phyloP scores from a whole-genome alignment of 495 filamentous ascomycete genomes.

The Xylaria scruposa region DNA sequence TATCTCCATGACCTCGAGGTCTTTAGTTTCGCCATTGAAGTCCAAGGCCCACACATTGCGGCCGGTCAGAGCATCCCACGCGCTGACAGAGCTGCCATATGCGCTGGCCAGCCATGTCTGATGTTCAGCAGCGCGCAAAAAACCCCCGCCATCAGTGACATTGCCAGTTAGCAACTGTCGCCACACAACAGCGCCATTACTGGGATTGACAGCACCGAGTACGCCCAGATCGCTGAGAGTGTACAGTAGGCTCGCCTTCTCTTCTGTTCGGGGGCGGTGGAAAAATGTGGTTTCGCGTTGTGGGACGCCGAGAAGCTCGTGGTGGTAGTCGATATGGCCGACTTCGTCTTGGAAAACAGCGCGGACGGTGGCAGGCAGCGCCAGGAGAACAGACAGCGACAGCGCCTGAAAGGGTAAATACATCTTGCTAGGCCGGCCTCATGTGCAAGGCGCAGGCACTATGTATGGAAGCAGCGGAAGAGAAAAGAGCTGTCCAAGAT shows the following conservation, averaged over 20 bases:
- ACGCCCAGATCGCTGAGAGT: slow-evolving; percentile 83
- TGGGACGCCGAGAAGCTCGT: slow-evolving; percentile 84
- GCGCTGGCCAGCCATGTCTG: slow-evolving; percentile 76
- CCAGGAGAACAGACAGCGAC: slow-evolving; percentile 43
- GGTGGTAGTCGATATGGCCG: slow-evolving; percentile 90
- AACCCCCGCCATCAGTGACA: slow-evolving; percentile 51
- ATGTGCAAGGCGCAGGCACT: slow-evolving; percentile 19
- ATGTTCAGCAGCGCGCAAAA: slow-evolving; percentile 75
- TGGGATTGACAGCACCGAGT: slow-evolving; percentile 88
- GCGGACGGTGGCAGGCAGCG: slow-evolving; percentile 48
- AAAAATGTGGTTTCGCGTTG: slow-evolving; percentile 89
- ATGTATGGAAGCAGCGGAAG: background rate
- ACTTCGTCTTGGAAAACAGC: slow-evolving; percentile 93
- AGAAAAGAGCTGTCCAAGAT: background rate
- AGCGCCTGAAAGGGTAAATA: slow-evolving; percentile 34
- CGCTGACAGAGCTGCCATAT: slow-evolving; percentile 67
- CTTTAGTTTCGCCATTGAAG: slow-evolving; percentile 67
- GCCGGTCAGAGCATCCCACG: slow-evolving; percentile 87
- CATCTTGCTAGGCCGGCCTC: slow-evolving; percentile 33
- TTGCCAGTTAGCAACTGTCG: slow-evolving; percentile 67
- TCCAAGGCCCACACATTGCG: slow-evolving; percentile 74
- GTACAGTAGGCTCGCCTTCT: slow-evolving; percentile 88
- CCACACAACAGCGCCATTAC: slow-evolving; percentile 85
- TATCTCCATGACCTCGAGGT: slow-evolving; percentile 81
- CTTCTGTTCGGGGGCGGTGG: slow-evolving; percentile 79